A percentile compares a stretch with the other conserved stretches of the same genome.
These are phyloP conservation scores for Graphilbum ipis-grandicollis DNA, from an alignment of 2,329 filamentous ascomycete genomes.

Conservation along the genomic window DNA sequence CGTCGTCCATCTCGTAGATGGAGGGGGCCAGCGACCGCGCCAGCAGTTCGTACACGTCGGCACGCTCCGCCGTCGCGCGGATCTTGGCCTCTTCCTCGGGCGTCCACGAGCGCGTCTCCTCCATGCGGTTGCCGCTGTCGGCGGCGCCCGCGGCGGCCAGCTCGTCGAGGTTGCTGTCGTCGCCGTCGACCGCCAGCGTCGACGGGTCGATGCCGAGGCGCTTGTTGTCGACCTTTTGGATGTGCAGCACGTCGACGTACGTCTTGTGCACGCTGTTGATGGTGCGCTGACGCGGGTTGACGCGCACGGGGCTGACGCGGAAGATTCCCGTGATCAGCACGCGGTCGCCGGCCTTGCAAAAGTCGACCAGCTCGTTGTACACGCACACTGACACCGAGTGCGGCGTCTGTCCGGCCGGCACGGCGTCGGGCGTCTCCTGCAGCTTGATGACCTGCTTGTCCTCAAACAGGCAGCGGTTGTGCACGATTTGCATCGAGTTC, in stretches of 20 bases:
- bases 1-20: constrained; percentile 94
- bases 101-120: constrained; percentile 68
- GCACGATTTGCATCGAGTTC: constrained; percentile 96
- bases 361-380: constrained; percentile 92
- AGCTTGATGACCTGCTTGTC: constrained; percentile 99
- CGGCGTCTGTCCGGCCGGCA: constrained; percentile 90
- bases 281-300: constrained; percentile 82
- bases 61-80: constrained; percentile 56
- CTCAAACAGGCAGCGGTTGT: constrained; percentile 86
- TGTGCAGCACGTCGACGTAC: constrained; percentile 85
- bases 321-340: constrained; percentile 95
- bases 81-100: constrained; percentile 86
- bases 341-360: constrained; percentile 94
- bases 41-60: constrained; percentile 86
- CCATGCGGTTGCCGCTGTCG: constrained; percentile 47
- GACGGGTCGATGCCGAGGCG: constrained; percentile 81
- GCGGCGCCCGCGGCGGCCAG: constrained; percentile 16
- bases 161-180: constrained; percentile 48
- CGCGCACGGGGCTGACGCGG: constrained; percentile 79
- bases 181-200: constrained; percentile 65
- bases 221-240: constrained; percentile 93
- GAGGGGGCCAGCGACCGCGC: constrained; percentile 83
- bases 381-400: constrained; percentile 93
- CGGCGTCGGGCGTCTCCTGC: constrained; percentile 88
- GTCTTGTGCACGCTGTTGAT: constrained; percentile 97